Conservation (phyloP, 768 basidiomycete species). For the Chalciporus chontae region DNA sequence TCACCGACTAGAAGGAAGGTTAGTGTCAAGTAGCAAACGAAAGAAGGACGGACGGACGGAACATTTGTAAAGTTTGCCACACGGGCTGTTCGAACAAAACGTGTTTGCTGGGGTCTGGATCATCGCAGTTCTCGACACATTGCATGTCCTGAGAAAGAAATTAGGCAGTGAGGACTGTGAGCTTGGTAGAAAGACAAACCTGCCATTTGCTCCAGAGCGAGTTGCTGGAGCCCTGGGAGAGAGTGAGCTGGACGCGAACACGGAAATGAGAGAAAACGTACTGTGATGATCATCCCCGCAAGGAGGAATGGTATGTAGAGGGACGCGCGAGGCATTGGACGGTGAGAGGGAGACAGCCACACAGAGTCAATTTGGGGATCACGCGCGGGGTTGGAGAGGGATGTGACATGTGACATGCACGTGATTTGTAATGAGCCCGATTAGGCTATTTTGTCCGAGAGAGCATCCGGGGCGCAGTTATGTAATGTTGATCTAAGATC, state of each 20-base stretch:
- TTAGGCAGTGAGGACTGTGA: constrained; percentile 2
- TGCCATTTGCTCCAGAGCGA: constrained; percentile 84
- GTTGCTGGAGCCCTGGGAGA: constrained; percentile 66
- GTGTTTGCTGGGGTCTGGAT: constrained; percentile 54
- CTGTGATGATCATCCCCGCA: constrained; percentile 90
- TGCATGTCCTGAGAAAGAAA: constrained; percentile 75
- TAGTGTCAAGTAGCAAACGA: constrained; percentile 14
- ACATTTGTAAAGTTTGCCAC: constrained; percentile 91
- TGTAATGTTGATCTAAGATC: constrained; percentile 14
- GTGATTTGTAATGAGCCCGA: constrained; percentile 12
- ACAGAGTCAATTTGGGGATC: too few species aligned
- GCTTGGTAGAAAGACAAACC: constrained; percentile 35
- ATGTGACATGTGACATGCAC: constrained; percentile 21
- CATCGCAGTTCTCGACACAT: constrained; percentile 90
- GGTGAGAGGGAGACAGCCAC: constrained; percentile 5
- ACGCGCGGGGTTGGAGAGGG: not conserved
- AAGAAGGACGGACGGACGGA: constrained; percentile 50
- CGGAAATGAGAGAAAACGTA: constrained; percentile 25
- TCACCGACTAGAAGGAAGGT: constrained; percentile 74
- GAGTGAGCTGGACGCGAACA: not conserved
- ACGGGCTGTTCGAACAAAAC: constrained; percentile 93
- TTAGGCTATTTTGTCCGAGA: not conserved
- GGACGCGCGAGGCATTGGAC: constrained; percentile 63
- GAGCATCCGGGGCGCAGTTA: not conserved
- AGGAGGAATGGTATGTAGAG: constrained; percentile 77